phyloP scores from a whole-genome alignment of 495 filamentous ascomycete species.

The Astrothelium subdiscretum region DNA sequence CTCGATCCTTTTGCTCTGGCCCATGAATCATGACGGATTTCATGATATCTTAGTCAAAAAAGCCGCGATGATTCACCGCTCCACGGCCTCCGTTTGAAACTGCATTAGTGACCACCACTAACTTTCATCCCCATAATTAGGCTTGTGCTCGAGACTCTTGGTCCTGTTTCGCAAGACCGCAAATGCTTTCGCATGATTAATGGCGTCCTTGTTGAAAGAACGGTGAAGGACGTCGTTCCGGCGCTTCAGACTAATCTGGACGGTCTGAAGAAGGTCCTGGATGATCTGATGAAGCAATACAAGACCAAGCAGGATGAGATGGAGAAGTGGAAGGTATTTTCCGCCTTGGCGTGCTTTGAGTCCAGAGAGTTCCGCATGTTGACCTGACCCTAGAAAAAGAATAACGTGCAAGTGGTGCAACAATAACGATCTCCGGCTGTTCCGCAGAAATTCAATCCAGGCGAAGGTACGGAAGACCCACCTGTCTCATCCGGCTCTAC shows the following conservation, averaged over 20 bases:
- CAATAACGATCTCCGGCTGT: constrained; percentile 40
- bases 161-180: constrained; percentile 68
- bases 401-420: constrained; percentile 91
- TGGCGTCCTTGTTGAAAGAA: constrained; percentile 87
- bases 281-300: constrained; percentile 94
- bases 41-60: not conserved
- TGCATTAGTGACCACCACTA: constrained; percentile 1
- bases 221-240: constrained; percentile 82
- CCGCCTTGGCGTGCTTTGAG: not conserved
- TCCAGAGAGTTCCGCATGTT: not conserved
- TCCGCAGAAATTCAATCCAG: not conserved
- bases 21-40: constrained; percentile 9
- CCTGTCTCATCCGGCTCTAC: too few relatives aligned
- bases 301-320: constrained; percentile 87
- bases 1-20: constrained; percentile 2
- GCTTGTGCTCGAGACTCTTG: constrained; percentile 89
- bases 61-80: constrained; percentile 4
- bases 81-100: not conserved
- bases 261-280: constrained; percentile 89
- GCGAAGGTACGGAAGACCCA: too few relatives aligned
- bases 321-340: constrained; percentile 92
- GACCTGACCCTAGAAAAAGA: constrained; percentile 65
- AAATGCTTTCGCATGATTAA: constrained; percentile 99
- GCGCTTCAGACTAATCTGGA: constrained; percentile 90
- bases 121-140: constrained; percentile 33